phyloP scores from a whole-genome alignment of 2,329 filamentous ascomycete species.

The Pseudogymnoascus sp. region DNA sequence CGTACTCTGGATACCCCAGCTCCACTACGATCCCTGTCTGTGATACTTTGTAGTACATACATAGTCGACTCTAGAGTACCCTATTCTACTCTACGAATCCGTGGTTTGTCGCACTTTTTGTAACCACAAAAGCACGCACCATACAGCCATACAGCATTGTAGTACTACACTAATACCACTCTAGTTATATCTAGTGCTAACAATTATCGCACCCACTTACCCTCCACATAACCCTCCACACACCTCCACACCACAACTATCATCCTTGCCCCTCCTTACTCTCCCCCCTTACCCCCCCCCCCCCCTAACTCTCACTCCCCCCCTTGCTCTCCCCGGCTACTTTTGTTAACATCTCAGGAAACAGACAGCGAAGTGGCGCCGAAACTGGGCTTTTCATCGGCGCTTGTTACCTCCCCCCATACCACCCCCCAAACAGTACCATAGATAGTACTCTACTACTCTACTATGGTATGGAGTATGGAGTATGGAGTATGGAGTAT shows the following conservation, averaged over 20 bases:
- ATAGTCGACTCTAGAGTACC: background rate
- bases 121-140: too few relatives aligned
- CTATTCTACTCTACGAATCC: background rate
- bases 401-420: background rate
- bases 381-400: background rate
- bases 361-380: background rate
- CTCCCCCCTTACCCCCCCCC: background rate
- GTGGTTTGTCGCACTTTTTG: too few relatives aligned
- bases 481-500: background rate
- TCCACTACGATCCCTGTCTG: background rate
- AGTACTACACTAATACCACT: too few relatives aligned
- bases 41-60: background rate
- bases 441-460: background rate
- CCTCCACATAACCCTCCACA: background rate
- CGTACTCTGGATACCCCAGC: constrained; percentile 1
- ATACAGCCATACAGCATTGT: too few relatives aligned
- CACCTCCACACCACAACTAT: background rate
- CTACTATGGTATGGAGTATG: background rate
- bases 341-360: background rate
- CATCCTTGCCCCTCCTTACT: background rate
- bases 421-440: background rate
- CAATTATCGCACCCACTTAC: background rate
- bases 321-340: background rate
- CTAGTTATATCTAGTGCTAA: background rate
- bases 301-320: background rate